A percentile compares a stretch with the other conserved stretches of the same genome.
Evolutionary conservation across 495 filamentous ascomycete genomes (phyloP).

Genomic region (Margaritispora aquatica): DNA sequence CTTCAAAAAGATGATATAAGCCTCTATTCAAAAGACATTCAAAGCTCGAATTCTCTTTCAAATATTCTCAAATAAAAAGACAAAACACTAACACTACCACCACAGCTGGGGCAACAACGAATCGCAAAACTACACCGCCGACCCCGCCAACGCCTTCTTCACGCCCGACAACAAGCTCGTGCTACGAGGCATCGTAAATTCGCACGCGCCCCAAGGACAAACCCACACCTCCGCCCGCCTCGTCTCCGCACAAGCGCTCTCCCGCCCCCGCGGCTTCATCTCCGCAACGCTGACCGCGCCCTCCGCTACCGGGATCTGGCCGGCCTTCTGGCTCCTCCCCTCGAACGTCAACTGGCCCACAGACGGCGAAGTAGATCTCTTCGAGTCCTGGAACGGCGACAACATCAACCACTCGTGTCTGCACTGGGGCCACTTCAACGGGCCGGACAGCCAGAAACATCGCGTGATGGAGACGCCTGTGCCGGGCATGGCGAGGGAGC

Average conservation of each 20-base stretch:
- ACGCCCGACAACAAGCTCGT: slow-evolving; percentile 32
- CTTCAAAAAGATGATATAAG: too few species aligned
- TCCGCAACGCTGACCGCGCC: slow-evolving; percentile 29
- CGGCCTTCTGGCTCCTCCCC: slow-evolving; percentile 40
- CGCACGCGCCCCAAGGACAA: slow-evolving; percentile 20
- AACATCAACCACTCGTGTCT: slow-evolving; percentile 36
- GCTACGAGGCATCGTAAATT: slow-evolving; percentile 29
- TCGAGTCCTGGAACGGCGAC: slow-evolving; percentile 42
- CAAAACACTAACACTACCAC: too few species aligned
- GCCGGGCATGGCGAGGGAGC: slow-evolving; percentile 19
- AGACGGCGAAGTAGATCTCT: slow-evolving; percentile 57
- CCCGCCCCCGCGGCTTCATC: slow-evolving; percentile 31
- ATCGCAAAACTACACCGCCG: slow-evolving; percentile 34
- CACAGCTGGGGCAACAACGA: slow-evolving; percentile 39
- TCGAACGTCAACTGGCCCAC: slow-evolving; percentile 46
- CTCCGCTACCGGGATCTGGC: slow-evolving; percentile 38
- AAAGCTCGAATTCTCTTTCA: not conserved
- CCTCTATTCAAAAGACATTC: not conserved
- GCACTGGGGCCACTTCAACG: slow-evolving; percentile 40
- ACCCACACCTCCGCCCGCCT: slow-evolving; percentile 36
- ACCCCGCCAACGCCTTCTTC: slow-evolving; percentile 32
- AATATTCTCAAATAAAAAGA: not conserved
- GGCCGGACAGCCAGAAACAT: slow-evolving; percentile 37
- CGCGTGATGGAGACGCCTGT: slow-evolving; percentile 31
- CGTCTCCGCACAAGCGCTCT: slow-evolving; percentile 30